Conservation (phyloP, 2,329 filamentous ascomycete species). For the Ascochyta koolunga region DNA sequence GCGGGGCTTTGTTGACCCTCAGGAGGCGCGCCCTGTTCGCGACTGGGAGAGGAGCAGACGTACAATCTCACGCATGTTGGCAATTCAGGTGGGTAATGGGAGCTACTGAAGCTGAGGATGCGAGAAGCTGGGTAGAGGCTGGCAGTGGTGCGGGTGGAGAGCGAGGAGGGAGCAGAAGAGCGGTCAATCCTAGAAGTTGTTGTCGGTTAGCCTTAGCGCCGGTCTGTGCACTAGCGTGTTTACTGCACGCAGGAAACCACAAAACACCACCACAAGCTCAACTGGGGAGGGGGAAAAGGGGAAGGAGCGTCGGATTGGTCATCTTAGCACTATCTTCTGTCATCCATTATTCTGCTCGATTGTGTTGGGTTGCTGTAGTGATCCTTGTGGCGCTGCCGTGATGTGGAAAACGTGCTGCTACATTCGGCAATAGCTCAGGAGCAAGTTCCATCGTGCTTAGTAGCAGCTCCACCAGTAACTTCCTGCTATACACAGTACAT, state of each 20-base stretch:
- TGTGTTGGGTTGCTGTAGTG: neutral
- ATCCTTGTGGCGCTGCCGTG: neutral
- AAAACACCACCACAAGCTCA: conserved; percentile 9
- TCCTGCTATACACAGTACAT: neutral
- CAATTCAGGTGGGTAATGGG: conserved; percentile 29
- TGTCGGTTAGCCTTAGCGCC: conserved; percentile 20
- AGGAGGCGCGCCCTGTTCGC: conserved; percentile 49
- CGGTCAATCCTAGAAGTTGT: conserved; percentile 36
- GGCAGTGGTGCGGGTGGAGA: conserved; percentile 41
- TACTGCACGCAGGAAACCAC: conserved; percentile 28
- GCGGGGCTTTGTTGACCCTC: conserved; percentile 39
- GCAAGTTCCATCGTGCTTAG: conserved; percentile 13
- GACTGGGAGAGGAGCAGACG: conserved; percentile 46
- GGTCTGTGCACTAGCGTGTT: conserved; percentile 22
- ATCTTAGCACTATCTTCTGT: neutral
- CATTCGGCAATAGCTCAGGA: conserved; percentile 11
- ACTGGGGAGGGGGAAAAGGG: conserved; percentile 2
- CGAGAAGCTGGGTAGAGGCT: conserved; percentile 33
- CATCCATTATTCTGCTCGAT: neutral
- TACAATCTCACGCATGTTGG: conserved; percentile 74
- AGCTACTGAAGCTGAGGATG: conserved; percentile 42
- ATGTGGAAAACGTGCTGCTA: neutral
- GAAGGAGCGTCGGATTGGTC: neutral
- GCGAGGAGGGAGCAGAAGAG: conserved; percentile 35
- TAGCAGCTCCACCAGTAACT: conserved; percentile 9